Conservation (phyloP, 345 rosid species). For the Arabidopsis arenosa region DNA sequence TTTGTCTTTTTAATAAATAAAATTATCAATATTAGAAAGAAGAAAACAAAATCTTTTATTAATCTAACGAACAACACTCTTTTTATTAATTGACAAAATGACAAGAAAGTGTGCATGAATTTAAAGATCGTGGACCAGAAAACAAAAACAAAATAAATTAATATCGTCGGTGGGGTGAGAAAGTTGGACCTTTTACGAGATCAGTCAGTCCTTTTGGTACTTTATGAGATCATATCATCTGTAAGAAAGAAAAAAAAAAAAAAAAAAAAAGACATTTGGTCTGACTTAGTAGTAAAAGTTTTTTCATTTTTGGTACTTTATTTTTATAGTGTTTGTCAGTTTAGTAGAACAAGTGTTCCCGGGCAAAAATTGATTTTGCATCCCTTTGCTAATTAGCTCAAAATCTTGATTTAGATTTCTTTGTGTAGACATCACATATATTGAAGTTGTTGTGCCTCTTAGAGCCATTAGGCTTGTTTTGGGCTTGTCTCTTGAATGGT, state of each 20-base stretch:
- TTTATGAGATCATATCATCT: background rate
- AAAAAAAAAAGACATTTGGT: too few relatives aligned
- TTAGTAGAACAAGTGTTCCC: background rate
- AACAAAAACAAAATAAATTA: background rate
- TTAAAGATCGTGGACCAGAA: conserved; percentile 2
- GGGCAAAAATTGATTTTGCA: background rate
- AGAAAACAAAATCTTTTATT: conserved; percentile 31
- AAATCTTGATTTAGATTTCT: background rate
- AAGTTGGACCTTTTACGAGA: background rate
- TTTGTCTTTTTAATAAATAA: background rate
- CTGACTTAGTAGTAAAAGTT: too few relatives aligned
- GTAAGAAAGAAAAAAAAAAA: too few relatives aligned
- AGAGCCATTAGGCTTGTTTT: too few relatives aligned
- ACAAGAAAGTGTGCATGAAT: conserved; percentile 12
- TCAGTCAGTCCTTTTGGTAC: conserved; percentile 31
- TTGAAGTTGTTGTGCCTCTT: background rate
- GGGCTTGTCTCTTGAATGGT: too few relatives aligned
- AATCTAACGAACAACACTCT: conserved; percentile 21
- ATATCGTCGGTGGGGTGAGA: conserved; percentile 28
- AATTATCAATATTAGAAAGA: background rate
- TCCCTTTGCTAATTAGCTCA: background rate
- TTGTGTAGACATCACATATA: background rate
- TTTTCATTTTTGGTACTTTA: too few relatives aligned
- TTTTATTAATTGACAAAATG: conserved; percentile 32
- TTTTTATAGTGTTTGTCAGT: background rate